Evolutionary conservation across 495 filamentous ascomycete genomes (phyloP), one percentile per base, ranked within the genome.

Genomic region (Hypomontagnella monticulosa): DNA sequence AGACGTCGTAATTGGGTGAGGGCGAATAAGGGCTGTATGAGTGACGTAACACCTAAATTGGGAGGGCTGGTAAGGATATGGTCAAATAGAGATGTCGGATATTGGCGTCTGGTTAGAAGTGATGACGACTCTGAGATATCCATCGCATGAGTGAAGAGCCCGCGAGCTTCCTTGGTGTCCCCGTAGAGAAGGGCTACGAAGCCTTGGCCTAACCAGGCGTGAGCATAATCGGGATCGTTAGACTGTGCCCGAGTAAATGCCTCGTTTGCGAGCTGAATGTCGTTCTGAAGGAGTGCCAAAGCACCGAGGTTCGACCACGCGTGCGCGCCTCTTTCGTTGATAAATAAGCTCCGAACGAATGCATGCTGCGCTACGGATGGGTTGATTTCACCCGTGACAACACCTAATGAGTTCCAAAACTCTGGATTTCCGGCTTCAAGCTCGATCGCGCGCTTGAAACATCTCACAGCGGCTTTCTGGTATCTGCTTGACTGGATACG

Each of bases 391-490:
- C 89, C 91, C 1, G 95, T 98, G 12, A 90, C 91, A 5, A 97
- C 92, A 16, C 94, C 95, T 16, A 99, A 84, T 2, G 95, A 87
- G 73, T 97, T 97, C 95, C 95, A 99, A 75, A 98, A 99, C 69
- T 99, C 95, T 0, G 93, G 80, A 71, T 98, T 99, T 27, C 93
- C 91, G 5, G 96, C 90, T 73, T 99, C 95, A 1, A 97, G 78
- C 75, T 98, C 96, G 70, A 99, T 98, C 3, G 96, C 91, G 50
- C 92, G 84, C 77, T 98, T 99, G 85, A 99, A 99, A 74, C 93
- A 96, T 23, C 90, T 85, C 51, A 98, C 88, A 18, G 94, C 84
- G 18, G 92, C 88, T 75, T 89, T 94, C 18, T 96, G 80, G 62
- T 90, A 91, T 54, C 81, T 88, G 12, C 83, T 85, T 1, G 80